Evolutionary conservation across 305 asterid species (phyloP).

Genomic region (Euphrasia arctica): DNA sequence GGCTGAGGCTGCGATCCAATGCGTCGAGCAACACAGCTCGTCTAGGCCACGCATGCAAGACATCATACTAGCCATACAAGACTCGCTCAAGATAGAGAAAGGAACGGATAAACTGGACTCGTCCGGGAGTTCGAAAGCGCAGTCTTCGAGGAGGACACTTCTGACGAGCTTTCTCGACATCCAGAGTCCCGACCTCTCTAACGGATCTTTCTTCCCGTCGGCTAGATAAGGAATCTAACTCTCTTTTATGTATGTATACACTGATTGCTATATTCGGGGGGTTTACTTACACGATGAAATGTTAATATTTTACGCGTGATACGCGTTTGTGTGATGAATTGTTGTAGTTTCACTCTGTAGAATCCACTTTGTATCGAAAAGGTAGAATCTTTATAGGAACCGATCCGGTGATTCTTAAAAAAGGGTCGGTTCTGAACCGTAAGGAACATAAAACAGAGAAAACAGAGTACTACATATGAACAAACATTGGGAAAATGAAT

Average conservation of each 20-base stretch:
- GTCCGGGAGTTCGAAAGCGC: slow-evolving; percentile 57
- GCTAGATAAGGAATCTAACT: slow-evolving; percentile 45
- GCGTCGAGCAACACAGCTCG: slow-evolving; percentile 74
- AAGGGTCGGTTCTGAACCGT: no score
- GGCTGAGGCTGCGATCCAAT: slow-evolving; percentile 91
- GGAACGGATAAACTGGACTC: slow-evolving; percentile 66
- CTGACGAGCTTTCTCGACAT: slow-evolving; percentile 88
- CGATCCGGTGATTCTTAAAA: no score
- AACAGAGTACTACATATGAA: no score
- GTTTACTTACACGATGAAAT: slow-evolving; percentile 12
- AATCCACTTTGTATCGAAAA: slow-evolving; percentile 9
- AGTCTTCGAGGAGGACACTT: slow-evolving; percentile 78
- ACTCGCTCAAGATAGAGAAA: slow-evolving; percentile 75
- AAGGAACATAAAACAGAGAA: no score
- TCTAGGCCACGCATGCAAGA: slow-evolving; percentile 96
- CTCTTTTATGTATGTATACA: neutral
- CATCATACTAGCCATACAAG: slow-evolving; percentile 75
- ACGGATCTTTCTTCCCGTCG: slow-evolving; percentile 70
- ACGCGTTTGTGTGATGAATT: slow-evolving; percentile 19
- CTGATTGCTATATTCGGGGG: neutral
- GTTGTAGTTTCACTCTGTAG: neutral
- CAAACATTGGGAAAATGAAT: no score
- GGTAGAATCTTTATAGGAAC: neutral
- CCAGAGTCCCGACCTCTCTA: slow-evolving; percentile 82
- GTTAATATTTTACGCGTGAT: slow-evolving; percentile 22